These are phyloP conservation scores for Gymnopilus dilepis DNA, from an alignment of 768 basidiomycete species.

Conservation along the genomic window DNA sequence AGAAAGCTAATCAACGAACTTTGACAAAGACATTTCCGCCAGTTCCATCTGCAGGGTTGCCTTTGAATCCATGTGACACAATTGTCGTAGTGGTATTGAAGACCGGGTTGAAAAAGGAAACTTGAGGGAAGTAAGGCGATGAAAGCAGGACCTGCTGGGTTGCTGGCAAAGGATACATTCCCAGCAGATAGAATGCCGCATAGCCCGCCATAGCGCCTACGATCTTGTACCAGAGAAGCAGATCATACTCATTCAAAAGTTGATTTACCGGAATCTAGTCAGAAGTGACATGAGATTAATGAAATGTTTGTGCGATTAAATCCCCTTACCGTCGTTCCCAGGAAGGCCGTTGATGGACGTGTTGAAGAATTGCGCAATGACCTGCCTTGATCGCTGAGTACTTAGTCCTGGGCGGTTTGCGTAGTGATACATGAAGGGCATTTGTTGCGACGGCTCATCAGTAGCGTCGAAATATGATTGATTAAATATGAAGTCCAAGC, in stretches of 20 bases:
- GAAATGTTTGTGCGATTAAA: not conserved
- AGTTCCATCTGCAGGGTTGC: constrained; percentile 56
- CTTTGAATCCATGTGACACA: constrained; percentile 50
- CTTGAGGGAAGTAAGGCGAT: constrained; percentile 63
- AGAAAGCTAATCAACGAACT: constrained; percentile 37
- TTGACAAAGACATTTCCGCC: constrained; percentile 63
- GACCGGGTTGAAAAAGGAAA: constrained; percentile 65
- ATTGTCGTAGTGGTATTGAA: constrained; percentile 64
- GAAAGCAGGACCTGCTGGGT: constrained; percentile 64
- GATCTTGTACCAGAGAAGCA: not conserved
- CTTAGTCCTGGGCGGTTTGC: constrained; percentile 63
- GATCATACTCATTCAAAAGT: not conserved
- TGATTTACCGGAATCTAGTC: constrained; percentile 33
- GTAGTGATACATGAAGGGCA: constrained; percentile 76
- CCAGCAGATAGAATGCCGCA: constrained; percentile 60
- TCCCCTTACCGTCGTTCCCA: constrained; percentile 64
- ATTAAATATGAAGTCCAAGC: constrained; percentile 63
- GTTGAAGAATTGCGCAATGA: constrained; percentile 62
- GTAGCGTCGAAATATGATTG: constrained; percentile 67
- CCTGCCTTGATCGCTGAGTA: constrained; percentile 58
- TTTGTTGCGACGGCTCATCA: constrained; percentile 70
- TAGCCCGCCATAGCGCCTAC: constrained; percentile 69
- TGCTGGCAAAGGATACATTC: constrained; percentile 67
- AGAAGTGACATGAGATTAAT: not conserved
- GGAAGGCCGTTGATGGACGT: constrained; percentile 61